These are phyloP conservation scores for Camelina hispida DNA, from an alignment of 345 rosid genomes.

Conservation along the genomic window DNA sequence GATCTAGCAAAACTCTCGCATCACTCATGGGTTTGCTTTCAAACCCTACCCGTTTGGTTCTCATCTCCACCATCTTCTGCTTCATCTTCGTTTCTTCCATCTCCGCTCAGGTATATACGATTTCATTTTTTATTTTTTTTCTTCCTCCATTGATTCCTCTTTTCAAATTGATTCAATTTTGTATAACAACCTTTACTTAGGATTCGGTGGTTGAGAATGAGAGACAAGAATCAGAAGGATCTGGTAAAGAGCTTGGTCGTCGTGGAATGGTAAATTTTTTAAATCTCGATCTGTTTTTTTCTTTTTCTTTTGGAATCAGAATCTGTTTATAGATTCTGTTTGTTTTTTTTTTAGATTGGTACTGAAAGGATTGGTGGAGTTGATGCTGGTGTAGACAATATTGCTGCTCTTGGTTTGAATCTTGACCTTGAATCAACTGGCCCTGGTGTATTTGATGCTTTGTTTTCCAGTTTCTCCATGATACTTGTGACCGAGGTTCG, in stretches of 20 bases:
- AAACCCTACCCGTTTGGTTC: slow-evolving; percentile 43
- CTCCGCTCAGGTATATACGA: slow-evolving; percentile 53
- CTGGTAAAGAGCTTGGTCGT: slow-evolving; percentile 80
- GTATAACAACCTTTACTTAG: slow-evolving; percentile 37
- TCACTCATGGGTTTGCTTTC: slow-evolving; percentile 51
- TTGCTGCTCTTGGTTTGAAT: slow-evolving; percentile 48
- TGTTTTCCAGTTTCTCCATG: slow-evolving; percentile 92
- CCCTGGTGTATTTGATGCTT: slow-evolving; percentile 90
- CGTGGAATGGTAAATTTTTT: slow-evolving; percentile 77
- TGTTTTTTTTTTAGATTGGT: slow-evolving; percentile 51
- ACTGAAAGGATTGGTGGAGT: slow-evolving; percentile 52
- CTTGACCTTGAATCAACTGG: slow-evolving; percentile 65
- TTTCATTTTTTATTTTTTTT: neutral
- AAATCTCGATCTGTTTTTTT: slow-evolving; percentile 13
- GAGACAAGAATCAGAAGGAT: slow-evolving; percentile 55
- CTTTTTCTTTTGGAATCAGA: neutral
- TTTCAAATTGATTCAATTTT: neutral
- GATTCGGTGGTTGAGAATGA: slow-evolving; percentile 54
- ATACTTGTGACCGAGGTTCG: slow-evolving; percentile 95
- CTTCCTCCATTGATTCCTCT: slow-evolving; percentile 11
- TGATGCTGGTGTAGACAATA: slow-evolving; percentile 47
- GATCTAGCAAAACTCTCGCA: slow-evolving; percentile 27
- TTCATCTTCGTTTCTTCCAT: slow-evolving; percentile 46
- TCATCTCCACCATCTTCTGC: slow-evolving; percentile 41
- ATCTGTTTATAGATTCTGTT: slow-evolving; percentile 18